Conservation (phyloP, 495 filamentous ascomycete genomes). For the Aspergillus wentii region DNA sequence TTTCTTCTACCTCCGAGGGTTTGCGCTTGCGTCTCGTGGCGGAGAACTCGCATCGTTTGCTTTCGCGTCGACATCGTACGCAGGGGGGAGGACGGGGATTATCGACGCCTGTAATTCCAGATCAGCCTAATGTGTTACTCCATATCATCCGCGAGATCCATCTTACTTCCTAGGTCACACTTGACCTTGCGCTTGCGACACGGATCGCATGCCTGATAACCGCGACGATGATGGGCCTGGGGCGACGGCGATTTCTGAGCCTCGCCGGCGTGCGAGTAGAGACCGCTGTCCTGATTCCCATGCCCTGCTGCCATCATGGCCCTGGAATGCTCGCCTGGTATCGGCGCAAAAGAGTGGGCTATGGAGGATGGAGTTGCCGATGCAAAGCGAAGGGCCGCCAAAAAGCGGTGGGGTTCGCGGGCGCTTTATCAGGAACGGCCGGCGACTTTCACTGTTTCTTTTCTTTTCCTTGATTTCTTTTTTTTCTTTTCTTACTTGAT, state of each 20-base stretch:
- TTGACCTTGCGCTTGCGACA: conserved; percentile 89
- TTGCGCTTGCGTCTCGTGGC: conserved; percentile 92
- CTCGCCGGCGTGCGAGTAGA: conserved; percentile 13
- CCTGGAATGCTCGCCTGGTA: conserved; percentile 6
- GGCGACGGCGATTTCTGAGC: conserved; percentile 26
- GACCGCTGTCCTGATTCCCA: conserved; percentile 10
- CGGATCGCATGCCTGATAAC: conserved; percentile 86
- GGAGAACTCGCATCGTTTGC: conserved; percentile 94
- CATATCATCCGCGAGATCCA: too few species aligned
- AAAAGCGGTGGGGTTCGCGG: conserved; percentile 31
- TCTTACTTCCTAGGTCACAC: conserved; percentile 79
- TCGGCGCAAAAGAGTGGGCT: conserved; percentile 15
- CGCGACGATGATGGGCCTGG: conserved; percentile 58
- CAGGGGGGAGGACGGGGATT: conserved; percentile 92
- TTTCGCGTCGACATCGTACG: conserved; percentile 85
- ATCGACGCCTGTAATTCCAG: conserved; percentile 67
- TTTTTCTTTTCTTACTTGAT: too few species aligned
- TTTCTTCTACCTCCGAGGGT: conserved; percentile 57
- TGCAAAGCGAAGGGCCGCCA: conserved; percentile 44
- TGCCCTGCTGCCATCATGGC: conserved; percentile 16
- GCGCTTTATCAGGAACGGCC: conserved; percentile 19
- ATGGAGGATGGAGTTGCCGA: conserved; percentile 25
- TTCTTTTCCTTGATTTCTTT: too few species aligned
- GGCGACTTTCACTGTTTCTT: conserved; percentile 8
- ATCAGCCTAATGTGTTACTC: too few species aligned